These are phyloP conservation scores for Salix exigua DNA, from an alignment of 345 rosid genomes.

Conservation along the genomic window DNA sequence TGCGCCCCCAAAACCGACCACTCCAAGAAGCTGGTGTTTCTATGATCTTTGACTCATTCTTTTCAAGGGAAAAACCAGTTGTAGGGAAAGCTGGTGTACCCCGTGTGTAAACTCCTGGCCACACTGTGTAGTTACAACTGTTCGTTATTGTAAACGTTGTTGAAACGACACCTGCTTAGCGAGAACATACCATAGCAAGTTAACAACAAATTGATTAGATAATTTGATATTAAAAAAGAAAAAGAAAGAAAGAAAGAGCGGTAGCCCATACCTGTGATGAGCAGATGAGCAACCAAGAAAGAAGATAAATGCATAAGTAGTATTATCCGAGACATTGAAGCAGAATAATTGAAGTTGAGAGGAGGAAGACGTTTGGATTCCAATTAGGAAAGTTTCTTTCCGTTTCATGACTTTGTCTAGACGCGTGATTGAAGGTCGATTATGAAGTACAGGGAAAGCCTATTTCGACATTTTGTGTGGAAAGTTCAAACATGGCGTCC, in stretches of 20 bases:
- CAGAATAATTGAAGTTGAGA: not conserved
- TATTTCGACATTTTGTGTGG: not conserved
- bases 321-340: not conserved
- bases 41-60: conserved; percentile 50
- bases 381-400: not conserved
- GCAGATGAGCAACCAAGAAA: not conserved
- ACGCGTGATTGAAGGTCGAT: no score
- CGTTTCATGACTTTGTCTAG: no score
- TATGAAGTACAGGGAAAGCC: no score
- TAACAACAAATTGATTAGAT: no score
- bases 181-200: no score
- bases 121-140: conserved; percentile 67
- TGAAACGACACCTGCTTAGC: conserved; percentile 35
- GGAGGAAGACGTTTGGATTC: not conserved
- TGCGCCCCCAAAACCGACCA: conserved; percentile 90
- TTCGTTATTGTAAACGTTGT: conserved; percentile 63
- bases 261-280: not conserved
- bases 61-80: conserved; percentile 75
- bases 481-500: not conserved
- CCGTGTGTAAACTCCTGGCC: conserved; percentile 78
- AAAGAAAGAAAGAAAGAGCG: no score
- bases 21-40: conserved; percentile 78
- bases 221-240: no score
- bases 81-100: conserved; percentile 54
- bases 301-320: not conserved